These are phyloP conservation scores for Gentiana macrophylla DNA, from an alignment of 257 asterid species.

Conservation along the genomic window DNA sequence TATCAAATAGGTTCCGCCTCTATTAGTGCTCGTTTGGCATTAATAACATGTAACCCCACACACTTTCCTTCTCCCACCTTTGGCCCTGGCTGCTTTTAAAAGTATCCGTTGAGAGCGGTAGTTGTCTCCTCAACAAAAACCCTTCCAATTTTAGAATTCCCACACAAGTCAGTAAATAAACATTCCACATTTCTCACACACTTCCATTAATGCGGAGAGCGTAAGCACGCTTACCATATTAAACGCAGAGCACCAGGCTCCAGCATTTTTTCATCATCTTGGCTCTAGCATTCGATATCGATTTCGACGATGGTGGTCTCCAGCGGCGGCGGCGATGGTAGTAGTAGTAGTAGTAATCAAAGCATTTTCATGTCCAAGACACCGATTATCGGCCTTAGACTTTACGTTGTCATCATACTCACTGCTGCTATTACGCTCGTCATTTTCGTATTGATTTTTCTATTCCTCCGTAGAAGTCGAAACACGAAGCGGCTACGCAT, in stretches of 20 bases:
- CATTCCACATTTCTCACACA: too few species aligned
- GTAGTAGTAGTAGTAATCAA: conserved; percentile 16
- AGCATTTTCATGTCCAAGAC: conserved; percentile 39
- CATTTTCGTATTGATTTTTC: conserved; percentile 30
- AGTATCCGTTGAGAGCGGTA: conserved; percentile 8
- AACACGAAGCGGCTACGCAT: conserved; percentile 35
- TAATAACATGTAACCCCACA: background rate
- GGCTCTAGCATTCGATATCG: too few species aligned
- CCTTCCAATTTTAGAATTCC: too few species aligned
- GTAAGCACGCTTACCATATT: too few species aligned
- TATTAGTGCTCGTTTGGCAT: background rate
- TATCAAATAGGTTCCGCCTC: too few species aligned
- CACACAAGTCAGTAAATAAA: too few species aligned
- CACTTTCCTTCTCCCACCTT: background rate
- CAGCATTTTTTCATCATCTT: background rate
- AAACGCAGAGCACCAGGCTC: background rate
- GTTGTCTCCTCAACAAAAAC: background rate
- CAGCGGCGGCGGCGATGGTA: background rate
- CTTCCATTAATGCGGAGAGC: too few species aligned
- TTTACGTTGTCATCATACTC: conserved; percentile 44
- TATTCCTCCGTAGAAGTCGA: conserved; percentile 33
- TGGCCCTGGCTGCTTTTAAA: background rate
- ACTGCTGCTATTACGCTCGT: conserved; percentile 37
- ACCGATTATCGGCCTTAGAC: conserved; percentile 61
- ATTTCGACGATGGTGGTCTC: too few species aligned